Percentiles rank a stretch among this genome's conserved stretches.
Conservation (phyloP, 2,329 filamentous ascomycete genomes). For the Aschersonia sp. region DNA sequence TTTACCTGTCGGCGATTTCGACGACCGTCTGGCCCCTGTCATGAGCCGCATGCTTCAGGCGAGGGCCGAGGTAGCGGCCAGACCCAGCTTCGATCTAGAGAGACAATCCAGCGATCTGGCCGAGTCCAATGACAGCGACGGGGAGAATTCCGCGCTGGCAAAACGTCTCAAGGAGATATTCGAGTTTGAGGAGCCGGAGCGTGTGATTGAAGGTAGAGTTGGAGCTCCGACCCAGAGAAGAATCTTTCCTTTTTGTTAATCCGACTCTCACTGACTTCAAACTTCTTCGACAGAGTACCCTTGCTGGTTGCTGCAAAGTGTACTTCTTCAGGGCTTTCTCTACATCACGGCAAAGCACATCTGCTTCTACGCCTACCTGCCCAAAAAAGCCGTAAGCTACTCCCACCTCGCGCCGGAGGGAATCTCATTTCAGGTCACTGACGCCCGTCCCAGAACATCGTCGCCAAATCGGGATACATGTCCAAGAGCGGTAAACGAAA, state of each 20-base stretch:
- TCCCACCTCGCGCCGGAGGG: too few relatives aligned
- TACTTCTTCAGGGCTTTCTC: slow-evolving; percentile 85
- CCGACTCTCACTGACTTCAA: neutral
- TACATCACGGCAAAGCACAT: slow-evolving; percentile 89
- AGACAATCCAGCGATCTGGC: slow-evolving; percentile 25
- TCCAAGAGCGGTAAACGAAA: slow-evolving; percentile 81
- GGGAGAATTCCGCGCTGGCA: slow-evolving; percentile 45
- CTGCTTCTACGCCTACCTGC: slow-evolving; percentile 95
- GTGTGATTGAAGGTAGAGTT: slow-evolving; percentile 64
- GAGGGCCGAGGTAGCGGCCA: slow-evolving; percentile 44
- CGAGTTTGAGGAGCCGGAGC: slow-evolving; percentile 65
- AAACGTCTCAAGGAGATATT: slow-evolving; percentile 72
- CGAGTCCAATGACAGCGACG: slow-evolving; percentile 15
- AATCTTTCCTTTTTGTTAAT: slow-evolving; percentile 4
- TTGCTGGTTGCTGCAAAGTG: slow-evolving; percentile 84
- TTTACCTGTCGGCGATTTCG: slow-evolving; percentile 7
- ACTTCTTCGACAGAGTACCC: slow-evolving; percentile 55
- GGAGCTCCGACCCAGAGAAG: too few relatives aligned
- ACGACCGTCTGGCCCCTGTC: slow-evolving; percentile 46
- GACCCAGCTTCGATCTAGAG: slow-evolving; percentile 43
- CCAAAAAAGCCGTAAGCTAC: slow-evolving; percentile 63
- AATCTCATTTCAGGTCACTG: neutral
- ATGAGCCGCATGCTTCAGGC: slow-evolving; percentile 69
- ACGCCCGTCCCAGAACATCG: slow-evolving; percentile 37
- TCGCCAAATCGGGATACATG: slow-evolving; percentile 76